Conservation (phyloP, 768 basidiomycete genomes). For the Thelephora aurantiotincta region DNA sequence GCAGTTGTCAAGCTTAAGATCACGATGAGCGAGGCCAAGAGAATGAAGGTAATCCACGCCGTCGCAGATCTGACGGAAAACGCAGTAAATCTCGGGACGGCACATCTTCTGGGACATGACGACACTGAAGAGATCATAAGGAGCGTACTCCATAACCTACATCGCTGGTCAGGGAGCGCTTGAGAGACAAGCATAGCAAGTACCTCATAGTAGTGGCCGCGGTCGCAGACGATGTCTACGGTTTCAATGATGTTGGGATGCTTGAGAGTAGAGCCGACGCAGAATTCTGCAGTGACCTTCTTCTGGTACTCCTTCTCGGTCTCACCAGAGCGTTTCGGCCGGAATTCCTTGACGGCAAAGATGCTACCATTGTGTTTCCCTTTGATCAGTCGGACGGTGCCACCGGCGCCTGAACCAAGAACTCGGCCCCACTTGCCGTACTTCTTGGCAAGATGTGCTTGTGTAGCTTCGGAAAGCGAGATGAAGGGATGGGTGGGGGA, state of each 20-base stretch:
- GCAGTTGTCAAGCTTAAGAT: conserved; percentile 98
- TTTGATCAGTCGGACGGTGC: conserved; percentile 94
- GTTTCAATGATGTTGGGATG: conserved; percentile 97
- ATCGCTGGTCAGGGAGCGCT: not conserved
- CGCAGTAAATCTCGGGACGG: conserved; percentile 96
- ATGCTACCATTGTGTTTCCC: conserved; percentile 76
- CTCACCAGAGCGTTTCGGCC: conserved; percentile 80
- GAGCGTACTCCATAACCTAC: conserved; percentile 99
- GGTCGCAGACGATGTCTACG: conserved; percentile 94
- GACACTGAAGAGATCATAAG: conserved; percentile 94
- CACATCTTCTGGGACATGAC: conserved; percentile 99
- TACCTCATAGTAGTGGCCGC: conserved; percentile 98
- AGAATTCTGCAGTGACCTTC: conserved; percentile 98
- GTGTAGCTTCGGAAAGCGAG: conserved; percentile 69
- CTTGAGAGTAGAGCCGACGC: conserved; percentile 87
- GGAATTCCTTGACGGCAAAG: conserved; percentile 96
- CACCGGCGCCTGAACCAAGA: conserved; percentile 93
- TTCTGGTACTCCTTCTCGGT: conserved; percentile 97
- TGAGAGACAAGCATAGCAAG: conserved; percentile 11
- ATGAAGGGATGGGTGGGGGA: conserved; percentile 20
- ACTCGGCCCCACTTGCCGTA: conserved; percentile 98
- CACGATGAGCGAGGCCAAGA: conserved; percentile 94
- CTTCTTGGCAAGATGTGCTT: conserved; percentile 92
- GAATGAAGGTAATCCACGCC: conserved; percentile 97
- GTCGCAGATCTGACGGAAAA: conserved; percentile 96